Conservation (phyloP, 2,329 filamentous ascomycete species). For the Pseudocercospora fuligena region DNA sequence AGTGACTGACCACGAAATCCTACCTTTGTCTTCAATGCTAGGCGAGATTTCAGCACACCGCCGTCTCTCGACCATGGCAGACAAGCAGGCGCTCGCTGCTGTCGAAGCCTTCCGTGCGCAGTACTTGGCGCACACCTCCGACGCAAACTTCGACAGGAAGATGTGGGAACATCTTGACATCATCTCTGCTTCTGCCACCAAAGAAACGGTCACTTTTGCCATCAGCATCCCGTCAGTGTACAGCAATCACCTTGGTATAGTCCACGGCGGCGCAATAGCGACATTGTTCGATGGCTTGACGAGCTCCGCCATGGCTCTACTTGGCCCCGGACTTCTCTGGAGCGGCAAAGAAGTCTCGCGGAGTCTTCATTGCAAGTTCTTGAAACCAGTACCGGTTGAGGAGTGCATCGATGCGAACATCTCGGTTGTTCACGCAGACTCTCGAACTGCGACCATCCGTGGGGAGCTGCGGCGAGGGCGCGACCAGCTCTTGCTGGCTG, state of each 20-base stretch:
- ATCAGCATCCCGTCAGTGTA: conserved; percentile 19
- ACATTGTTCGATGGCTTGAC: conserved; percentile 29
- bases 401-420: conserved; percentile 47
- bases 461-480: conserved; percentile 46
- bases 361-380: conserved; percentile 51
- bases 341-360: conserved; percentile 45
- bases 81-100: conserved; percentile 14
- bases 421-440: conserved; percentile 50
- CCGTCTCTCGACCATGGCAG: background rate
- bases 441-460: conserved; percentile 44
- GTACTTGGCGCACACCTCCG: conserved; percentile 20
- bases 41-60: background rate
- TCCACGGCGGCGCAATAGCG: conserved; percentile 29
- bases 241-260: conserved; percentile 25
- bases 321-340: conserved; percentile 42
- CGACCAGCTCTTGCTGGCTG: conserved; percentile 38
- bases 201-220: conserved; percentile 20
- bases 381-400: conserved; percentile 48
- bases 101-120: conserved; percentile 22
- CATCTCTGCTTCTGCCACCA: conserved; percentile 18
- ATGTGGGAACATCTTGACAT: conserved; percentile 26
- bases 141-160: conserved; percentile 28
- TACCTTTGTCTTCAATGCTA: background rate
- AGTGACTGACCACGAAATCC: background rate
- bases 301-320: conserved; percentile 21